Base-by-base conservation (phyloP, 2,329 filamentous ascomycete genomes). In the Neocatenulostroma microsporum region DNA sequence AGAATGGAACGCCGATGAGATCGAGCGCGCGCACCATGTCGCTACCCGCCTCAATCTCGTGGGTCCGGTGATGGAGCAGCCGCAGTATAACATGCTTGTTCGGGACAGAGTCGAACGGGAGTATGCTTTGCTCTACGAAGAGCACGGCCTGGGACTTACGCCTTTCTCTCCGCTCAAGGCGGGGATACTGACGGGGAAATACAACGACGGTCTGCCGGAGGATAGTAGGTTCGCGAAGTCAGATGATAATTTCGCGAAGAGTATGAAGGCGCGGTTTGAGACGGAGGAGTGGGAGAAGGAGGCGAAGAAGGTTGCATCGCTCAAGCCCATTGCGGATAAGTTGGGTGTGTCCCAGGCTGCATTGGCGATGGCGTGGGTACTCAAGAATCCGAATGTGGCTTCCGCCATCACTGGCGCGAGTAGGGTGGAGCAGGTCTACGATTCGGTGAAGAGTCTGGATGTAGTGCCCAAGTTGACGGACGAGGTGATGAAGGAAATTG, bases 1-100 rank as follows among this genome's bases (percentile, higher is more conserved):
- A 0, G 76, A 82, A 57, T 82, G 78, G 78, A 70, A 67, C 42
- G 75, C 78, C 28, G 70, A 73, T 40, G 77, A 82, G 62, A 81
- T 82, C 52, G 70, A 72, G 5, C 68, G 75, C 40, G 78, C 79
- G 0, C 76, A 73, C 65, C 64, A 73, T 11, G 67, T 75, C 42
- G 74, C 78, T 21, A 75, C 80, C 47, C 69, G 67, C 45, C 66
- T 81, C 7, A 67, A 70, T 11, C 63, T 82, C 26, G 70, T 82
- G 42, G 77, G 74, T 6, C 78, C 78, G 3, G 50, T 80, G 21
- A 73, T 80, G 61, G 79, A 82, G 59, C 78, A 83, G 61, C 78
- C 78, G 1, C 64, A 72, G 34, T 82, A 82, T 62, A 81, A 78
- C 62, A 71, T 81, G 60, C 66, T 82, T 11, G 62, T 62, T 29